phyloP scores from a whole-genome alignment of 345 rosid species.

The Sisymbrium altissimum region DNA sequence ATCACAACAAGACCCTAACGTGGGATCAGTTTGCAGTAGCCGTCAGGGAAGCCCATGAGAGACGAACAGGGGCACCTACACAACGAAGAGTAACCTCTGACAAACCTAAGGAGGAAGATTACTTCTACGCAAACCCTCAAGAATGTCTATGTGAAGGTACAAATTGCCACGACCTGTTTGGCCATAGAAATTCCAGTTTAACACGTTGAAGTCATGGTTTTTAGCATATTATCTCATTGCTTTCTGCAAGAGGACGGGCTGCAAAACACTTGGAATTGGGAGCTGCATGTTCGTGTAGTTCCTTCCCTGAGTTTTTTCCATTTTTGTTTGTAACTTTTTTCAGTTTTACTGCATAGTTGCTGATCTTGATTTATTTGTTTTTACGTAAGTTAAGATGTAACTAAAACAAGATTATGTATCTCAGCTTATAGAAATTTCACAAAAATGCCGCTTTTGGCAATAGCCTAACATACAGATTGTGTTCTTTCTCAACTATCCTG shows the following conservation, averaged over 20 bases:
- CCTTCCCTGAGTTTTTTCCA: conserved; percentile 15
- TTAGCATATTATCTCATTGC: conserved; percentile 24
- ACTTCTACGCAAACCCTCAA: conserved; percentile 92
- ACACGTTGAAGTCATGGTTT: conserved; percentile 17
- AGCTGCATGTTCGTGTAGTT: conserved; percentile 17
- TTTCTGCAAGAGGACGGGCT: conserved; percentile 22
- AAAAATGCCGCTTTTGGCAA: conserved; percentile 21
- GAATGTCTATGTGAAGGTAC: conserved; percentile 82
- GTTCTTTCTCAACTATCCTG: neutral
- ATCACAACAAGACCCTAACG: conserved; percentile 67
- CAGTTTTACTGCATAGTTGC: conserved; percentile 31
- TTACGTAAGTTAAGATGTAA: conserved; percentile 36
- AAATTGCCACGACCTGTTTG: conserved; percentile 55
- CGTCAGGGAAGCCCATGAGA: conserved; percentile 61
- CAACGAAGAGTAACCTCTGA: conserved; percentile 58
- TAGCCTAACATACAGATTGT: conserved; percentile 26
- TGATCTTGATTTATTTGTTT: conserved; percentile 31
- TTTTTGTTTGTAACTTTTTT: conserved; percentile 31
- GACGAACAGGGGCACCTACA: conserved; percentile 69
- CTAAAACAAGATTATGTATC: conserved; percentile 30
- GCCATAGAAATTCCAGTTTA: conserved; percentile 31
- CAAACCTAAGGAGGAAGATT: conserved; percentile 97
- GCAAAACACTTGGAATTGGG: conserved; percentile 18
- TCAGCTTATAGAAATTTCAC: conserved; percentile 23
- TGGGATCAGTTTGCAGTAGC: conserved; percentile 65